Percentiles rank a stretch among this genome's conserved stretches.
Evolutionary conservation across 441 rosid genomes (phyloP).

Genomic region (Populus hybrid): DNA sequence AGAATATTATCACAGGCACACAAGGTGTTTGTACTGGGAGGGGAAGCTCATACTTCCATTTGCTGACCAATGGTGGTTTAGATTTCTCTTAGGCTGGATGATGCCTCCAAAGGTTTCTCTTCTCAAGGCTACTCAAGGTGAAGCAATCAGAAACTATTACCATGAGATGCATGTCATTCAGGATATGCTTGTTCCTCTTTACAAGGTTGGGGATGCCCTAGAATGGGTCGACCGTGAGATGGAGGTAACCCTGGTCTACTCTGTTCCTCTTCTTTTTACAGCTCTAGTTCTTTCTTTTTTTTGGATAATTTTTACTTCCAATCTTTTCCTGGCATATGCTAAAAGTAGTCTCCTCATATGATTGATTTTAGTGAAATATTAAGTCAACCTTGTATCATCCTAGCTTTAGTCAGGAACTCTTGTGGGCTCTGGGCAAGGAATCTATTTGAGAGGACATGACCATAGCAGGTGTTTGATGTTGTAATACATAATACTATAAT

Average conservation of each 20-base stretch:
- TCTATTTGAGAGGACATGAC: not conserved
- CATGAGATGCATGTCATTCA: conserved; percentile 98
- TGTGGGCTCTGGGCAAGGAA: not conserved
- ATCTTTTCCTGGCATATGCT: not conserved
- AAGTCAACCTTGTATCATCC: not conserved
- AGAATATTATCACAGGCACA: conserved; percentile 96
- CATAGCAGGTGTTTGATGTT: not conserved
- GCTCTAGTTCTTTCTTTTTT: not conserved
- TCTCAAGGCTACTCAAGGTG: conserved; percentile 99
- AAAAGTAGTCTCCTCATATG: not conserved
- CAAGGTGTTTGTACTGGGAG: conserved; percentile 97
- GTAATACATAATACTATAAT: not conserved
- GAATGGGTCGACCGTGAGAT: conserved; percentile 91
- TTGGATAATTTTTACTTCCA: not conserved
- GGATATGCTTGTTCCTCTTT: conserved; percentile 96
- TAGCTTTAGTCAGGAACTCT: not conserved
- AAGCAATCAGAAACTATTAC: conserved; percentile 93
- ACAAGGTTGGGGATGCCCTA: conserved; percentile 92
- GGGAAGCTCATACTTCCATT: conserved; percentile 98
- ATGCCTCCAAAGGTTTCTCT: conserved; percentile 99
- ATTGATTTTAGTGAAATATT: not conserved
- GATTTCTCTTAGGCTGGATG: conserved; percentile 91
- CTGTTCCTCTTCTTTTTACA: not conserved
- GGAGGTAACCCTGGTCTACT: conserved; percentile 57
- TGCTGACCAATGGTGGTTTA: conserved; percentile 94